Base-by-base conservation (phyloP, 352 stramenopile genomes). In the Globisporangium barbulae region DNA sequence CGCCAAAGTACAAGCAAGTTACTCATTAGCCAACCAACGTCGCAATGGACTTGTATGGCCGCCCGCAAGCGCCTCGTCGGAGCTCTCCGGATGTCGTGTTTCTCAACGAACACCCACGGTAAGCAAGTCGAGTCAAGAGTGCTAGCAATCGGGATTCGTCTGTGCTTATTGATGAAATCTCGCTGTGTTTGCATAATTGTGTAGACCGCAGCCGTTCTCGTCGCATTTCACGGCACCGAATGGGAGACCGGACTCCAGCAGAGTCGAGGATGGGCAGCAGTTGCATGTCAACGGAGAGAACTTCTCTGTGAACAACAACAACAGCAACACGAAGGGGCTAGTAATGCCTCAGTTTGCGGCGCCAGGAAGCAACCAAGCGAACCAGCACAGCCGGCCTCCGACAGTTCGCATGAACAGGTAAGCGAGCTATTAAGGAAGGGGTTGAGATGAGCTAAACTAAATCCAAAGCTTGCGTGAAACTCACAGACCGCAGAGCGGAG, bases 401-500 rank as follows among this genome's bases (percentile, higher is more conserved):
- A 25, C 25, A 10, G n/a, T 59, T 30, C 54, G 62, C 21, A 59
- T 68, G 45, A 63, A 57, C 45, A 63, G 62, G 62, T 68, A 8
- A 17, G 9, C 10, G 13, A 28, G 28, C 22, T 39, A 19, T 28
- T 56, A 3, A 22, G 4, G 31, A 19, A n/a, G 44, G 12, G 17
- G 19, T 6, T 19, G 54, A 13, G 41, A 44, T 15, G 17, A 42
- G 50, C 19, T 56, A 8, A 56, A 25, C 21, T 25, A 0, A 44
- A 9, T 61, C 30, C 31, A 44, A n/a, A 25, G 13, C 48, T 63
- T 31, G 58, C 12, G 7, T 13, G 33, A 25, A 50, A 25, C 0
- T 52, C 8, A 2, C 37, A 88, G 79, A 56, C 76, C 80, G 21
- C 80, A 87, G 52, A 88, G 81, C 39, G 76, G 75, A 37, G 78